phyloP scores from a whole-genome alignment of 1,284 basidiomycete genomes.

The Malassezia yamatoensis region DNA sequence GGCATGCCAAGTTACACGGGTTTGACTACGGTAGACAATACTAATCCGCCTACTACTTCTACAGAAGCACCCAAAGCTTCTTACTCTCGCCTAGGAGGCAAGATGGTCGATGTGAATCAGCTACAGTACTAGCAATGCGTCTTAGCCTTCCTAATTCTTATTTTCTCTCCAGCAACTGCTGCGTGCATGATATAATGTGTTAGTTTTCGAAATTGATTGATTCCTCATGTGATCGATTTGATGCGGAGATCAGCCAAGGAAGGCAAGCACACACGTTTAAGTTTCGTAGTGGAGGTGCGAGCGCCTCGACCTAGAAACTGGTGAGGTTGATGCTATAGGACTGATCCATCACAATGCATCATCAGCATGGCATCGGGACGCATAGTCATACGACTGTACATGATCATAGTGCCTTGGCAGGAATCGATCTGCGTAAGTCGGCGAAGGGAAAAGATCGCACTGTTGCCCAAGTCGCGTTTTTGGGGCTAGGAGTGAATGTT shows the following conservation, averaged over 20 bases:
- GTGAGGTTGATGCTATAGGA: not conserved
- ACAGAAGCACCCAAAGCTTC: not conserved
- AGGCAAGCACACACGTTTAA: too few relatives aligned
- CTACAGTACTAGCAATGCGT: conserved; percentile 4
- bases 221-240: too few relatives aligned
- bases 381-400: not conserved
- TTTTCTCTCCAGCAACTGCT: too few relatives aligned
- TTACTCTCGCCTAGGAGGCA: conserved; percentile 4
- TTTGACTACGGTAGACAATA: conserved; percentile 34
- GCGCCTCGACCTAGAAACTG: not conserved
- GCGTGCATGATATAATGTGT: too few relatives aligned
- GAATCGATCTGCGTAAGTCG: conserved; percentile 33
- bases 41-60: not conserved
- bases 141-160: too few relatives aligned
- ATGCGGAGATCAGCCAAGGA: too few relatives aligned
- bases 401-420: conserved; percentile 17
- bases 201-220: too few relatives aligned
- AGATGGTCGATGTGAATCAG: conserved; percentile 12
- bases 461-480: conserved; percentile 44
- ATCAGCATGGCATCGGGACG: not conserved
- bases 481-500: conserved; percentile 74
- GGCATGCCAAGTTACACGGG: conserved; percentile 54
- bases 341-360: not conserved
- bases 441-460: conserved; percentile 9
- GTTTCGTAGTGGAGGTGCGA: not conserved